Base-by-base conservation (phyloP, 257 asterid species). In the Voacanga thouarsii region DNA sequence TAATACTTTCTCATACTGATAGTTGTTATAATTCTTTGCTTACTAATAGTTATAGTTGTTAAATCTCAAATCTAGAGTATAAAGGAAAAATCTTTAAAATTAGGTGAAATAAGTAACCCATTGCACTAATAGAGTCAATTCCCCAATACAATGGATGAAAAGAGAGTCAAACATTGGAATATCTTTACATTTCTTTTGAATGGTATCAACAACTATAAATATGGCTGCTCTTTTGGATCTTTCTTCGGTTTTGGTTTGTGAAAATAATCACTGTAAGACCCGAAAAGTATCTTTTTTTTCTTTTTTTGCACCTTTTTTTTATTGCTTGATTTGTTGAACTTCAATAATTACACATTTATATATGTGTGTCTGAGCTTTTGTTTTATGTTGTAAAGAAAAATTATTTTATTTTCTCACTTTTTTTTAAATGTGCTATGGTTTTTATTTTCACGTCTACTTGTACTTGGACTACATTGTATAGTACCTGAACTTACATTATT, bases 141-240 rank as follows among this genome's bases (percentile, higher is more conserved):
- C n/a, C n/a, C n/a, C n/a, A n/a, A n/a, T n/a, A n/a, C n/a, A n/a
- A n/a, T n/a, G n/a, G n/a, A n/a, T n/a, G n/a, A n/a, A n/a, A n/a
- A n/a, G n/a, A n/a, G n/a, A n/a, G n/a, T n/a, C n/a, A n/a, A n/a
- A n/a, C n/a, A n/a, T n/a, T n/a, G n/a, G n/a, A n/a, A n/a, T n/a
- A n/a, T n/a, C n/a, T n/a, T n/a, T n/a, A n/a, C n/a, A n/a, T n/a
- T n/a, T n/a, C n/a, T n/a, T n/a, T n/a, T n/a, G n/a, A n/a, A n/a
- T n/a, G n/a, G n/a, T n/a, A n/a, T n/a, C n/a, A n/a, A n/a, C n/a
- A n/a, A n/a, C n/a, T n/a, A n/a, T n/a, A n/a, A 95, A 95, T 78
- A 95, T 95, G 94, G 93, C 99, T 8, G 99, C 99, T 18, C 88
- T 95, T 63, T 90, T 96, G 98, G 98, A 93, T 89, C 92, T 95